Evolutionary conservation across 805 yeast species (phyloP).

Genomic region (Kuraishia ogatae): DNA sequence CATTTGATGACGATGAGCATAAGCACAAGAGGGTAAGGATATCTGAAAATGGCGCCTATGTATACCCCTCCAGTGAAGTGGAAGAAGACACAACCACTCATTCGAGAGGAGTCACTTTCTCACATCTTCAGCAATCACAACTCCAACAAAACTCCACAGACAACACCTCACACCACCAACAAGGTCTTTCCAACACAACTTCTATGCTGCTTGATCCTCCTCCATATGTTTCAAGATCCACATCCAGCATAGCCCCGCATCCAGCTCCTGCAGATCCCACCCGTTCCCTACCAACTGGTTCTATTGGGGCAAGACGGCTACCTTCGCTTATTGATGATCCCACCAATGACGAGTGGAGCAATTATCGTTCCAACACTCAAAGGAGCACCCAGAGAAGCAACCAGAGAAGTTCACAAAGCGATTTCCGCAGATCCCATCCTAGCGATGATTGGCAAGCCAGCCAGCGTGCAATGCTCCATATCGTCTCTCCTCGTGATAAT

Average conservation of each 20-base stretch:
- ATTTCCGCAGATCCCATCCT: not conserved
- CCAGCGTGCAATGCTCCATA: not conserved
- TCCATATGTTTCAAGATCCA: not conserved
- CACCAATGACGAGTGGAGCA: not conserved
- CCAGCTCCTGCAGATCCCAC: not conserved
- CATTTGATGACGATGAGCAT: slow-evolving; percentile 3
- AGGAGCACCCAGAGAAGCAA: not conserved
- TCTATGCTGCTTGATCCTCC: not conserved
- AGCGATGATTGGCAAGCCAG: not conserved
- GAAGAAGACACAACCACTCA: not conserved
- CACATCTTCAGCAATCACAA: not conserved
- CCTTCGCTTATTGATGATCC: not conserved
- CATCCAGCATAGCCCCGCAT: too few relatives aligned
- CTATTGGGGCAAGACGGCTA: not conserved
- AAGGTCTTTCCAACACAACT: not conserved
- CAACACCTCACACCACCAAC: too few relatives aligned
- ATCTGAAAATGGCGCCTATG: slow-evolving; percentile 7
- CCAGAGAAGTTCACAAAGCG: not conserved
- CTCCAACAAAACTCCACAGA: not conserved
- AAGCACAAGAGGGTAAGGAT: slow-evolving; percentile 9
- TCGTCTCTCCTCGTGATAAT: not conserved
- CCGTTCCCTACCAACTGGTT: not conserved
- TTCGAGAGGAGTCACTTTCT: not conserved
- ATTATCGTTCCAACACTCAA: not conserved
- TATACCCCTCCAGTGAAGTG: slow-evolving; percentile 2